Evolutionary conservation across 192 early-diverging fungal genomes (phyloP).

Genomic region (Funneliformis mosseae): DNA sequence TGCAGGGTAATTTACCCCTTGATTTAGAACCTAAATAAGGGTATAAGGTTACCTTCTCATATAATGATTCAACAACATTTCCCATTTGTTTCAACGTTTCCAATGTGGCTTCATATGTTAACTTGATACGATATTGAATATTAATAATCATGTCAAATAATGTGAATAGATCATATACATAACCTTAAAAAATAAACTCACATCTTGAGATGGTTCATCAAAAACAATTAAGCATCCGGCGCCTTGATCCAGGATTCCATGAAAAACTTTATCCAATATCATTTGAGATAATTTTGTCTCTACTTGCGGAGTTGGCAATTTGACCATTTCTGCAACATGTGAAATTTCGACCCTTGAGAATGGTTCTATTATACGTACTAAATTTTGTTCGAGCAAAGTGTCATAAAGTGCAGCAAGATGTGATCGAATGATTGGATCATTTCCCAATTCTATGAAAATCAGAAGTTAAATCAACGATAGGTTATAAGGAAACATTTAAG

Average conservation of each 20-base stretch:
- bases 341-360: conserved; percentile 96
- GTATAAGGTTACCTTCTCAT: conserved; percentile 76
- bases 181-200: conserved; percentile 41
- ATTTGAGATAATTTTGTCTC: conserved; percentile 98
- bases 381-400: conserved; percentile 94
- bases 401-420: conserved; percentile 95
- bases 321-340: conserved; percentile 92
- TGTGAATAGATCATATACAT: not conserved
- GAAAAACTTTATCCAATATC: conserved; percentile 97
- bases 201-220: conserved; percentile 85
- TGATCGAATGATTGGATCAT: conserved; percentile 92
- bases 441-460: conserved; percentile 67
- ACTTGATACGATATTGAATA: conserved; percentile 44
- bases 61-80: conserved; percentile 93
- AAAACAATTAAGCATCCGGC: conserved; percentile 94
- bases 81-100: conserved; percentile 98
- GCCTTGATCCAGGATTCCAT: conserved; percentile 97
- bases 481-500: not conserved
- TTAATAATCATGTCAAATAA: not conserved
- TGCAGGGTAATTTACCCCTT: not conserved
- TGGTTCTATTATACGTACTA: conserved; percentile 96
- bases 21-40: not conserved
- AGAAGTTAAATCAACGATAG: not conserved
- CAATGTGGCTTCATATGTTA: conserved; percentile 88
- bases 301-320: conserved; percentile 90